Conservation (phyloP, 2,329 filamentous ascomycete species). For the Pseudodiploospora longispora region DNA sequence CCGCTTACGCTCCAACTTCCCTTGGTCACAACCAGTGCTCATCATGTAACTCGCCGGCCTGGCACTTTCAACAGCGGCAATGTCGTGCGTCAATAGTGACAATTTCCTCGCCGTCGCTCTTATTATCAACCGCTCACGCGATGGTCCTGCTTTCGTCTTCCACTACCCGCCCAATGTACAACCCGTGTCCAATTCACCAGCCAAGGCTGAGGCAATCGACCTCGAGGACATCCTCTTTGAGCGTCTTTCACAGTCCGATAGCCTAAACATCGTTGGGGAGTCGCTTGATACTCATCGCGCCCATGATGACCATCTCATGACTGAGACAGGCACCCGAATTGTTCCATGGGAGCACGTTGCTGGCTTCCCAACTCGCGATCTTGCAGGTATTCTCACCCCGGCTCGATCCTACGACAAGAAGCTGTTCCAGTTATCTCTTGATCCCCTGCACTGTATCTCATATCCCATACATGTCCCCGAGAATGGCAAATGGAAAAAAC, state of each 20-base stretch:
- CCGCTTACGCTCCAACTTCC: too few relatives aligned
- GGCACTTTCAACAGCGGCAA: conserved; percentile 24
- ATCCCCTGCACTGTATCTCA: conserved; percentile 71
- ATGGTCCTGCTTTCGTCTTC: conserved; percentile 76
- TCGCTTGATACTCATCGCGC: conserved; percentile 40
- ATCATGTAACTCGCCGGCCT: conserved; percentile 7
- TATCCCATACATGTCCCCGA: conserved; percentile 77
- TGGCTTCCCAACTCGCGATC: conserved; percentile 65
- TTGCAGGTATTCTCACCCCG: conserved; percentile 74
- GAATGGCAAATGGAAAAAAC: conserved; percentile 69
- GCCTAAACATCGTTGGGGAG: conserved; percentile 23
- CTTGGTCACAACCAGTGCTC: not conserved
- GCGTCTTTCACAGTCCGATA: conserved; percentile 32
- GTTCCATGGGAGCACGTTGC: conserved; percentile 66
- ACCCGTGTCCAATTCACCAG: conserved; percentile 26
- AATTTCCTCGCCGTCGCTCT: conserved; percentile 65
- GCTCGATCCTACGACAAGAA: conserved; percentile 69
- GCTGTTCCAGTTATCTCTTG: conserved; percentile 73
- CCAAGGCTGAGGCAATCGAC: conserved; percentile 27
- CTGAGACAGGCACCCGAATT: conserved; percentile 47
- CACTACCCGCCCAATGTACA: conserved; percentile 67
- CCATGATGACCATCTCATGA: conserved; percentile 47
- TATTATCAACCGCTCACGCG: conserved; percentile 64
- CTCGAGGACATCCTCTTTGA: conserved; percentile 46
- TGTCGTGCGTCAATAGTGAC: conserved; percentile 43